Base-by-base conservation (phyloP, 768 basidiomycete species). In the Kwoniella sp. region DNA sequence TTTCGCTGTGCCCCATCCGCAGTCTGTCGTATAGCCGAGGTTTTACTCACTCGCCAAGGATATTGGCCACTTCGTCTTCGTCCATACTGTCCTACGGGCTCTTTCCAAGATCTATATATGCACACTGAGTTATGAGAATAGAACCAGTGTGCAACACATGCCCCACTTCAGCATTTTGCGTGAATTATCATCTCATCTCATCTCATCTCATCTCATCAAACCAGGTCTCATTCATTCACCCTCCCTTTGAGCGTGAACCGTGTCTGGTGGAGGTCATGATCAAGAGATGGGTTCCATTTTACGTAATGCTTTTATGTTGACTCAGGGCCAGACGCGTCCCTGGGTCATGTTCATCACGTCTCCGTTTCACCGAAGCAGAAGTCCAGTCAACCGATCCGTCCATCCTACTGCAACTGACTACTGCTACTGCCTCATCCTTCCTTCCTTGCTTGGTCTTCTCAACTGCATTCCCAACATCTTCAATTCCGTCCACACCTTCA, bases 41-140 rank as follows among this genome's bases (percentile, higher is more conserved):
- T 22, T 12, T n/a, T 23, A 57, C 67, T 61, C 48, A 68, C 67
- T 54, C 63, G 53, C 65, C 68, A 26, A 70, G 41, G 1, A 66
- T 58, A 31, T 45, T 47, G 12, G 65, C 68, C 25, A 61, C 65
- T 20, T 57, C 68, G 29, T 66, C 64, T 26, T 70, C 61, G 59
- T 70, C 68, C 55, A 62, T 63, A 1, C 3, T 58, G 13, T 28
- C 25, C 15, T 1, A 28, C 26, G 15, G 48, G 45, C n/a, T n/a
- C 23, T 30, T 7, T 34, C 34, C 13, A 34, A 5, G 13, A 34
- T 34, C 34, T 34, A 34, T 5, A 34, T 5, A 34, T 34, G 13
- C 5, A 34, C 34, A n/a, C n/a, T n/a, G n/a, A n/a, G n/a, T n/a
- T n/a, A n/a, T n/a, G n/a, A n/a, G n/a, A n/a, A n/a, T n/a, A n/a